Conservation (phyloP, 257 asterid species). For the Scutellaria barbata region DNA sequence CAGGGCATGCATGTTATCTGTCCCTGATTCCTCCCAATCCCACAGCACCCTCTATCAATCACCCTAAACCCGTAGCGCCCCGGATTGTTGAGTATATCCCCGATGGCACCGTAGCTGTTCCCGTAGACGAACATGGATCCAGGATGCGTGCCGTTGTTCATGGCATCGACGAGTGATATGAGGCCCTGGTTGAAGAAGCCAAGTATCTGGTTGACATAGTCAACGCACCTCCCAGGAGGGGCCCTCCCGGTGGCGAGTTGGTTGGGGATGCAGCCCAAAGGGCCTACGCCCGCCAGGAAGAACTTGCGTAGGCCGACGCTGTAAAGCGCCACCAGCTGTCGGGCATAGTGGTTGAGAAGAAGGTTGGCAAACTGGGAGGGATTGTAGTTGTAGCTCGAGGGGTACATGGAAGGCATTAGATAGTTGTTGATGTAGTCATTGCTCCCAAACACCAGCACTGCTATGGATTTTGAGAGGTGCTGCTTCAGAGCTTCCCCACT, state of each 20-base stretch:
- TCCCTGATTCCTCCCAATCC: slow-evolving; percentile 78
- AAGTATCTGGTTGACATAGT: slow-evolving; percentile 73
- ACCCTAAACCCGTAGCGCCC: slow-evolving; percentile 61
- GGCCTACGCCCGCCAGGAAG: slow-evolving; percentile 72
- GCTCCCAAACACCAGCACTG: slow-evolving; percentile 75
- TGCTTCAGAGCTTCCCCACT: slow-evolving; percentile 37
- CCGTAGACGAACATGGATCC: slow-evolving; percentile 77
- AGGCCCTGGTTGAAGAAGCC: slow-evolving; percentile 77
- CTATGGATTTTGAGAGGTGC: slow-evolving; percentile 62
- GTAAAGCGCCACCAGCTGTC: slow-evolving; percentile 77
- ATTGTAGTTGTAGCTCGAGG: slow-evolving; percentile 69
- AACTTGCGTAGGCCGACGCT: slow-evolving; percentile 78
- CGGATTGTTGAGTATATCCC: slow-evolving; percentile 70
- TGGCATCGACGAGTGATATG: slow-evolving; percentile 46
- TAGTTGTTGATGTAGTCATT: slow-evolving; percentile 98
- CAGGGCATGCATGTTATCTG: slow-evolving; percentile 76
- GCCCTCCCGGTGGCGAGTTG: slow-evolving; percentile 76
- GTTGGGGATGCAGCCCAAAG: slow-evolving; percentile 87
- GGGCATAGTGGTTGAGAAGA: slow-evolving; percentile 69
- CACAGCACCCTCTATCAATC: slow-evolving; percentile 77
- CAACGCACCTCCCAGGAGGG: slow-evolving; percentile 76
- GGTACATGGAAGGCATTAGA: slow-evolving; percentile 64
- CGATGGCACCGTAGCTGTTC: slow-evolving; percentile 61
- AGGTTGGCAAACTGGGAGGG: slow-evolving; percentile 75
- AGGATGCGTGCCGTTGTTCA: slow-evolving; percentile 78